phyloP scores from a whole-genome alignment of 352 stramenopile genomes.

The Albugo laibachii region DNA sequence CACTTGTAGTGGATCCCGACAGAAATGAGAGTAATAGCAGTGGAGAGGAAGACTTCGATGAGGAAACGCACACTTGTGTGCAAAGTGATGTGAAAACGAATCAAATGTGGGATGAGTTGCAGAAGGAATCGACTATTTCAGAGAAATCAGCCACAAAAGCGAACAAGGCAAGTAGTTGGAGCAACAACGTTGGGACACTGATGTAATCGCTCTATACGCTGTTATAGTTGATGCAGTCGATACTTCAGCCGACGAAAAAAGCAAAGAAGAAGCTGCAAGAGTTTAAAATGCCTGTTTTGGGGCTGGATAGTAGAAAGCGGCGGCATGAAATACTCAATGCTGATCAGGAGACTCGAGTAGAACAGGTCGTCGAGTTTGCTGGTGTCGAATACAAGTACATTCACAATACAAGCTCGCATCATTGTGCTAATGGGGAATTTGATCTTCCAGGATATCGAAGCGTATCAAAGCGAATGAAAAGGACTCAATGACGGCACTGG shows the following conservation, averaged over 20 bases:
- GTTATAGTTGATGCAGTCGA: neutral
- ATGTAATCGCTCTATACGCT: too few species aligned
- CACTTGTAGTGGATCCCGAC: too few species aligned
- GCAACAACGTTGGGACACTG: too few species aligned
- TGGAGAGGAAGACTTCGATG: too few species aligned
- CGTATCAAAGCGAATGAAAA: conserved; percentile 8
- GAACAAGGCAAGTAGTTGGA: too few species aligned
- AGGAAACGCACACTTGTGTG: too few species aligned
- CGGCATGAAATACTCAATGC: conserved; percentile 19
- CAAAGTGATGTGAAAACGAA: too few species aligned
- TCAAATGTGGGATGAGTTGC: too few species aligned
- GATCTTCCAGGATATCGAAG: conserved; percentile 4
- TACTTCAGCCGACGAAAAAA: conserved; percentile 12
- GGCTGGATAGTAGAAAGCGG: conserved; percentile 34
- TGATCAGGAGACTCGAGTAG: conserved; percentile 8
- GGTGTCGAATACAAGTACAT: conserved; percentile 44
- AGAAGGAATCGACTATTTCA: too few species aligned
- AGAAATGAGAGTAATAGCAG: too few species aligned
- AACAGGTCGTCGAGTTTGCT: conserved; percentile 66
- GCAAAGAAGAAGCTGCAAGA: conserved; percentile 51
- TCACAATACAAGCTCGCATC: neutral
- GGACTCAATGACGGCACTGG: conserved; percentile 18
- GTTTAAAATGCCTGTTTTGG: conserved; percentile 49
- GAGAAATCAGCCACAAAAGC: too few species aligned
- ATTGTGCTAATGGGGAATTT: conserved; percentile 10